A percentile compares a stretch with the other conserved stretches of the same genome.
Conservation (phyloP, 371 early-diverging fungal species). For the Mucor mucedo region DNA sequence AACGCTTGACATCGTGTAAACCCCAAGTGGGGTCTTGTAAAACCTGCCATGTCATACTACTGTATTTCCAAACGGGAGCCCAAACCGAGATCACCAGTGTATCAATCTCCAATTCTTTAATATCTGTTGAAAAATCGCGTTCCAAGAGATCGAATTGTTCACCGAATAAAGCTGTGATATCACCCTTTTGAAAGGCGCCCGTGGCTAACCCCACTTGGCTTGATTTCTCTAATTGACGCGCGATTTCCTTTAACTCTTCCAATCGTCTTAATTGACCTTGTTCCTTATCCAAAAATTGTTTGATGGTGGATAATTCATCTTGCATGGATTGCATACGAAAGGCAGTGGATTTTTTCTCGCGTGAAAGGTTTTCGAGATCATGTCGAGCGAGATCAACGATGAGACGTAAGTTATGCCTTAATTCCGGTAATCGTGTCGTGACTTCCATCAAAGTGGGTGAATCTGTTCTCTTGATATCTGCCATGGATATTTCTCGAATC, state of each 20-base stretch:
- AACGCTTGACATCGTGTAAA: constrained; percentile 53
- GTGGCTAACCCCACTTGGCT: constrained; percentile 48
- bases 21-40: constrained; percentile 66
- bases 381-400: constrained; percentile 72
- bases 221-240: constrained; percentile 51
- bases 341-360: constrained; percentile 58
- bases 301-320: constrained; percentile 47
- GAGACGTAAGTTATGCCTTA: constrained; percentile 79
- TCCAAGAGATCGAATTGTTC: constrained; percentile 57
- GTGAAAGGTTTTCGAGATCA: constrained; percentile 70
- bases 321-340: constrained; percentile 49
- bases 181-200: constrained; percentile 46
- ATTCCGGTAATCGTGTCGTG: constrained; percentile 70
- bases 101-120: constrained; percentile 63
- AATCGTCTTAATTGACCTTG: constrained; percentile 44
- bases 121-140: constrained; percentile 58
- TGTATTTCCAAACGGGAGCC: constrained; percentile 63
- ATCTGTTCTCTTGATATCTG: constrained; percentile 49
- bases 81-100: constrained; percentile 70
- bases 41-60: constrained; percentile 68
- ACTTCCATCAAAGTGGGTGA: constrained; percentile 53
- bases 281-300: constrained; percentile 40
- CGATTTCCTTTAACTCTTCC: constrained; percentile 52
- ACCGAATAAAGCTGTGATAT: constrained; percentile 59
- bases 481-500: constrained; percentile 64